A percentile compares a stretch with the other conserved stretches of the same genome.
Conservation (phyloP, 2,329 filamentous ascomycete species). For the Berkeleyomyces rouxiae region DNA sequence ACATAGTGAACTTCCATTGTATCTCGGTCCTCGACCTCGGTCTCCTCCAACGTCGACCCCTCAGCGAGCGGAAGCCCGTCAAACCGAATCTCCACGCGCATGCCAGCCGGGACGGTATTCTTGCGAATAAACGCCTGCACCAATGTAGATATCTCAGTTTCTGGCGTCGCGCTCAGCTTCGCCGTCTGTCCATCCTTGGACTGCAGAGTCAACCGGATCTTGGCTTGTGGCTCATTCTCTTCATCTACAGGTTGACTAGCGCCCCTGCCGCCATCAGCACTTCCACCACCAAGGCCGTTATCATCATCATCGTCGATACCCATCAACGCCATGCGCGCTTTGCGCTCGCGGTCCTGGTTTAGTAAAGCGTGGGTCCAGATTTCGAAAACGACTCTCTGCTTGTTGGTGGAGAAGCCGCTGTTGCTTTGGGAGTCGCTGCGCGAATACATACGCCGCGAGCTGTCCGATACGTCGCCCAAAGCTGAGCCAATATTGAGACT, state of each 20-base stretch:
- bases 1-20: conserved; percentile 53
- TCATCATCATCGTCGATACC: not conserved
- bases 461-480: conserved; percentile 16
- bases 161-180: conserved; percentile 33
- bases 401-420: conserved; percentile 32
- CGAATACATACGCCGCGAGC: conserved; percentile 25
- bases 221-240: conserved; percentile 16
- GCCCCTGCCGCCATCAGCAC: not conserved
- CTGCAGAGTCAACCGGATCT: conserved; percentile 36
- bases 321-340: not conserved
- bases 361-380: conserved; percentile 56
- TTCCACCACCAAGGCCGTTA: not conserved
- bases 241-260: conserved; percentile 9
- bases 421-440: conserved; percentile 19
- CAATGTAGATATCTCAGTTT: conserved; percentile 46
- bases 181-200: conserved; percentile 33
- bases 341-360: conserved; percentile 29
- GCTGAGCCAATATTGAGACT: conserved; percentile 42
- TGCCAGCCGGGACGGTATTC: conserved; percentile 32
- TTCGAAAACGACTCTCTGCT: conserved; percentile 52
- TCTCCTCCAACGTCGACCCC: conserved; percentile 41
- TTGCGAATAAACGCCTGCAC: conserved; percentile 42
- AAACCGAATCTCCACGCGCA: conserved; percentile 46
- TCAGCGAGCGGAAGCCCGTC: conserved; percentile 58
- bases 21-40: conserved; percentile 61